phyloP scores from a whole-genome alignment of 2,329 filamentous ascomycete genomes.

The Phoma sp. region DNA sequence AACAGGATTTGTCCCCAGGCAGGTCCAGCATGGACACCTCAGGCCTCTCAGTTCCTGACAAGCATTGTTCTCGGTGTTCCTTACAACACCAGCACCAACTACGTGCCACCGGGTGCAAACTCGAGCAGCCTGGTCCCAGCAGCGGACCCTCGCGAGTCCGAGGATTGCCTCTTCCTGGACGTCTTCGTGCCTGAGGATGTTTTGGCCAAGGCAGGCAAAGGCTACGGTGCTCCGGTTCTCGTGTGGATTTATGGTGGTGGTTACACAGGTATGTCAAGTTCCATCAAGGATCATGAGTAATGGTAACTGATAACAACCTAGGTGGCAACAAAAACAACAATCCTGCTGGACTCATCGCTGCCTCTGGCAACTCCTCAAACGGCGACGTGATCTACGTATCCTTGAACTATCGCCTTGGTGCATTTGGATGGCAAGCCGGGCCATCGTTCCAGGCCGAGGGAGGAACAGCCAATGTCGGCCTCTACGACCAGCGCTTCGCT shows the following conservation, averaged over 20 bases:
- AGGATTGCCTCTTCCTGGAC: slow-evolving; percentile 60
- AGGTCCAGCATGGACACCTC: slow-evolving; percentile 53
- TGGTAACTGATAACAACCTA: neutral
- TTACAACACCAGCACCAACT: slow-evolving; percentile 41
- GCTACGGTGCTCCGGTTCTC: slow-evolving; percentile 53
- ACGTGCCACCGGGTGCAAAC: slow-evolving; percentile 36
- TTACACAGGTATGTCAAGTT: slow-evolving; percentile 8
- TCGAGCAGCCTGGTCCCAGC: slow-evolving; percentile 29
- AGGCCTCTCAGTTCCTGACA: slow-evolving; percentile 44
- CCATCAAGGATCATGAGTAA: neutral
- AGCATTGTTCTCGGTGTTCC: slow-evolving; percentile 36
- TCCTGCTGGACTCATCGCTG: slow-evolving; percentile 52
- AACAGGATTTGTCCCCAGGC: slow-evolving; percentile 48
- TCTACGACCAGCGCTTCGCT: slow-evolving; percentile 51
- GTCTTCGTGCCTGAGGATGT: slow-evolving; percentile 54
- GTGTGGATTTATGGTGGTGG: slow-evolving; percentile 60
- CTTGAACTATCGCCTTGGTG: slow-evolving; percentile 58
- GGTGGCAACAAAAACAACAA: slow-evolving; percentile 52
- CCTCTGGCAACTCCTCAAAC: slow-evolving; percentile 50
- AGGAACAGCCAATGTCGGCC: slow-evolving; percentile 43
- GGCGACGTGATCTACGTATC: slow-evolving; percentile 55
- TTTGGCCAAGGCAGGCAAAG: slow-evolving; percentile 41
- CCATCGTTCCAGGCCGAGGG: slow-evolving; percentile 45
- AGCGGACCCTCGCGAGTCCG: slow-evolving; percentile 43
- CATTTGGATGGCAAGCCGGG: slow-evolving; percentile 46